Percentiles rank a stretch among this genome's conserved stretches.
Conservation (phyloP, 108 stramenopile species). For the Epithemia pelagica region DNA sequence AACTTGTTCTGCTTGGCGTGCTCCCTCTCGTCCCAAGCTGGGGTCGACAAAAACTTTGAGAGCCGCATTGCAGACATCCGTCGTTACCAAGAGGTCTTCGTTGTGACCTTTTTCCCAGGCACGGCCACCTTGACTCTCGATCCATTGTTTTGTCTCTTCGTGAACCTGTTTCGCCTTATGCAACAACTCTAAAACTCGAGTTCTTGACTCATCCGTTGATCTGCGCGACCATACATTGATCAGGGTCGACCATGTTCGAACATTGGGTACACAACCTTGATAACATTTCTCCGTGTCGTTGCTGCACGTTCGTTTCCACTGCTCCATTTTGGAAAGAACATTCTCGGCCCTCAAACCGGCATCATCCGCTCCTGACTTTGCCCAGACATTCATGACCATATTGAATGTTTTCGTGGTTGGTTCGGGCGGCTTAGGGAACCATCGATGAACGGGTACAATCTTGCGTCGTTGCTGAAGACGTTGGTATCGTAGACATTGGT, state of each 20-base stretch:
- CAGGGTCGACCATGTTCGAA: slow-evolving; percentile 31
- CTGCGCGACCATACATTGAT: slow-evolving; percentile 42
- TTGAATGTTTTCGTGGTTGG: slow-evolving; percentile 49
- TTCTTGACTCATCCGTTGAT: slow-evolving; percentile 6
- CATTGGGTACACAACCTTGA: slow-evolving; percentile 25
- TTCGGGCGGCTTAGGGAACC: background rate
- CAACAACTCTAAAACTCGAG: slow-evolving; percentile 12
- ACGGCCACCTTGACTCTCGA: background rate
- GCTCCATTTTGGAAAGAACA: slow-evolving; percentile 28
- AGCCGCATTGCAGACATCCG: slow-evolving; percentile 37
- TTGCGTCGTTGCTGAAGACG: background rate
- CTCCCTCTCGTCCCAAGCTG: slow-evolving; percentile 22
- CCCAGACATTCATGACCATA: slow-evolving; percentile 42
- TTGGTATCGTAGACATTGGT: slow-evolving; percentile 3
- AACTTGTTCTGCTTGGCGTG: slow-evolving; percentile 38
- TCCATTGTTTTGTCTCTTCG: background rate
- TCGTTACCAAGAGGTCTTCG: background rate
- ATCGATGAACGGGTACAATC: background rate
- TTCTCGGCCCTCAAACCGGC: slow-evolving; percentile 36
- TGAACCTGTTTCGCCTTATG: background rate
- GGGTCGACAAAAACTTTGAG: slow-evolving; percentile 26
- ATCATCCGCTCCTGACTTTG: slow-evolving; percentile 33
- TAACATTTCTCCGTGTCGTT: background rate
- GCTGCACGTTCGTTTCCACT: slow-evolving; percentile 28
- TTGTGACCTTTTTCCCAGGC: background rate